phyloP scores from a whole-genome alignment of 2,329 filamentous ascomycete species.

The Zarea fungicola region DNA sequence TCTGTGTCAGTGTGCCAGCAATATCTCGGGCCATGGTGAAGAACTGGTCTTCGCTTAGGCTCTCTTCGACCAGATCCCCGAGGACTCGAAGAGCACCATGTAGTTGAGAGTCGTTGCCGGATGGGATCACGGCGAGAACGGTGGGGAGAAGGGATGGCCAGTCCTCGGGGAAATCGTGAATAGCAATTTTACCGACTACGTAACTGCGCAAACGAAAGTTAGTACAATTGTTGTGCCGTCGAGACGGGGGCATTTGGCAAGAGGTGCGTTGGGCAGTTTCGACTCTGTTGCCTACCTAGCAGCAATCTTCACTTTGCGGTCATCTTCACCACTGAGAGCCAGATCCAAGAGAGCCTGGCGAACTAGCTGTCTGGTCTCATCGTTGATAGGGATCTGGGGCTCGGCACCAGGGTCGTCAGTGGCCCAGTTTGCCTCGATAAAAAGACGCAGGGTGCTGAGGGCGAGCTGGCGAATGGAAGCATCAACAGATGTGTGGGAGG shows the following conservation, averaged over 20 bases:
- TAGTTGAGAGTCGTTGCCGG: slow-evolving; percentile 70
- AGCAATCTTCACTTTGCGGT: slow-evolving; percentile 83
- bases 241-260: slow-evolving; percentile 22
- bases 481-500: slow-evolving; percentile 67
- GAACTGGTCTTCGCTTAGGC: slow-evolving; percentile 91
- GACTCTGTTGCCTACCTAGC: no score
- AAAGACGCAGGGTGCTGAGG: slow-evolving; percentile 71
- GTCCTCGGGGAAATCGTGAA: slow-evolving; percentile 85
- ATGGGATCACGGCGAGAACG: slow-evolving; percentile 71
- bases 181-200: slow-evolving; percentile 89
- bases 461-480: slow-evolving; percentile 77
- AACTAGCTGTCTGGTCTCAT: slow-evolving; percentile 68
- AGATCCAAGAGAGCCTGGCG: slow-evolving; percentile 71
- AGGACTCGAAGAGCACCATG: slow-evolving; percentile 88
- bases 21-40: slow-evolving; percentile 84
- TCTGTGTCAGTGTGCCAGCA: slow-evolving; percentile 74
- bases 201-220: slow-evolving; percentile 38
- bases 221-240: not conserved
- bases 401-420: slow-evolving; percentile 64
- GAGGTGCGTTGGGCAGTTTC: no score
- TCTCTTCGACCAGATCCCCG: slow-evolving; percentile 85
- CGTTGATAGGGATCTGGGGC: slow-evolving; percentile 59
- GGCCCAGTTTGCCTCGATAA: slow-evolving; percentile 82
- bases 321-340: slow-evolving; percentile 65
- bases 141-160: slow-evolving; percentile 87